phyloP scores from a whole-genome alignment of 2,329 filamentous ascomycete genomes.

The Didymella lethalis region DNA sequence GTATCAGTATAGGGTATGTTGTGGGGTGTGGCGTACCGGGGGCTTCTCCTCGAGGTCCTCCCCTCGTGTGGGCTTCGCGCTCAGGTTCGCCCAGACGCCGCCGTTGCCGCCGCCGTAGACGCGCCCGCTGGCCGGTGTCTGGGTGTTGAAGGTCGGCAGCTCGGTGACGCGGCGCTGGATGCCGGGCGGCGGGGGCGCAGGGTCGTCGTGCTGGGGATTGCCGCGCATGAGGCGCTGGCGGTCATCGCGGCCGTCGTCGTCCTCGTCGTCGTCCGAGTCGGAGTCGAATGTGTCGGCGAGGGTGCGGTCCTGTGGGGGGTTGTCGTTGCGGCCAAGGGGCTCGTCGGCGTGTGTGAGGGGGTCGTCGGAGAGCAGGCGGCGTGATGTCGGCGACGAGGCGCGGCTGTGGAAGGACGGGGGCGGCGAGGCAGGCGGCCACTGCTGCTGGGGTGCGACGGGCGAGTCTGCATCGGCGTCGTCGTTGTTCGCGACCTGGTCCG shows the following conservation, averaged over 20 bases:
- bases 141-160: slow-evolving; percentile 60
- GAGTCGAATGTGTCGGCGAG: slow-evolving; percentile 89
- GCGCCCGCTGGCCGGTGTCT: slow-evolving; percentile 53
- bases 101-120: slow-evolving; percentile 82
- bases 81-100: slow-evolving; percentile 95
- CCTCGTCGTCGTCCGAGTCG: slow-evolving; percentile 72
- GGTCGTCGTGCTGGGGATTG: slow-evolving; percentile 50
- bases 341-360: slow-evolving; percentile 25
- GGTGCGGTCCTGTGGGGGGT: slow-evolving; percentile 71
- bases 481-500: slow-evolving; percentile 52
- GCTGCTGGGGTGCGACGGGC: slow-evolving; percentile 38
- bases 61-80: slow-evolving; percentile 83
- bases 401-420: slow-evolving; percentile 88
- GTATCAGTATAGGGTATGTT: too few relatives aligned
- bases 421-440: slow-evolving; percentile 56
- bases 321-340: slow-evolving; percentile 50
- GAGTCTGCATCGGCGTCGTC: slow-evolving; percentile 56
- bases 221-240: slow-evolving; percentile 85
- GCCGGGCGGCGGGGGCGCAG: slow-evolving; percentile 39
- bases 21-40: slow-evolving; percentile 77
- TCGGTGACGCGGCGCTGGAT: slow-evolving; percentile 61
- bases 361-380: slow-evolving; percentile 62
- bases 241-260: slow-evolving; percentile 76
- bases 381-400: slow-evolving; percentile 70
- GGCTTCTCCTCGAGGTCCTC: slow-evolving; percentile 89